phyloP scores from a whole-genome alignment of 176 grass and related monocot species.

The Bromus sterilis region DNA sequence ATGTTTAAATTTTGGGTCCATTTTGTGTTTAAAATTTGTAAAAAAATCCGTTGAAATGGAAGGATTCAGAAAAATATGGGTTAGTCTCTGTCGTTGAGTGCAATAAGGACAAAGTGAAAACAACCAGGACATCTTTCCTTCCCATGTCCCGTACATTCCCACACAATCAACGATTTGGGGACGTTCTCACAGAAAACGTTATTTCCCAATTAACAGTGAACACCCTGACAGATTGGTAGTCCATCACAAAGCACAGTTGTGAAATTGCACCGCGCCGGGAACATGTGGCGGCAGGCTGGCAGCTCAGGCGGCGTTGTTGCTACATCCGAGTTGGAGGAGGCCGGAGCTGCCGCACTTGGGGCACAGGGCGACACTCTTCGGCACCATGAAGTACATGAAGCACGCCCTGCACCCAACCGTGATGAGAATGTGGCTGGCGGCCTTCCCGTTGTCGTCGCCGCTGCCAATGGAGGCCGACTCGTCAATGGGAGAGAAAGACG shows the following conservation, averaged over 20 bases:
- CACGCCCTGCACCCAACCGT: slow-evolving; percentile 73
- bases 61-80: neutral
- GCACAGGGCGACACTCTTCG: slow-evolving; percentile 55
- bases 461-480: slow-evolving; percentile 34
- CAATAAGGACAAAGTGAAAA: neutral
- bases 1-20: no score
- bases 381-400: slow-evolving; percentile 99
- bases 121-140: neutral
- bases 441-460: neutral
- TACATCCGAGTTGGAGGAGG: slow-evolving; percentile 68
- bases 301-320: slow-evolving; percentile 28
- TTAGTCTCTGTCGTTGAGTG: slow-evolving; percentile 16
- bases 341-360: slow-evolving; percentile 69
- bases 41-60: neutral
- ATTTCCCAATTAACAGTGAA: neutral
- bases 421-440: slow-evolving; percentile 41
- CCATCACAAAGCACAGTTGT: slow-evolving; percentile 1
- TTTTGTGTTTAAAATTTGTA: no score
- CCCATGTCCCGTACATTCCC: slow-evolving; percentile 30
- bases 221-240: neutral
- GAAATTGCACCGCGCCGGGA: neutral
- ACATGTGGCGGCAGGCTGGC: neutral
- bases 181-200: slow-evolving; percentile 19
- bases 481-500: slow-evolving; percentile 58
- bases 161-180: slow-evolving; percentile 26